Evolutionary conservation across 2,329 filamentous ascomycete species (phyloP).

Genomic region (Arthrobotrys megalospora): DNA sequence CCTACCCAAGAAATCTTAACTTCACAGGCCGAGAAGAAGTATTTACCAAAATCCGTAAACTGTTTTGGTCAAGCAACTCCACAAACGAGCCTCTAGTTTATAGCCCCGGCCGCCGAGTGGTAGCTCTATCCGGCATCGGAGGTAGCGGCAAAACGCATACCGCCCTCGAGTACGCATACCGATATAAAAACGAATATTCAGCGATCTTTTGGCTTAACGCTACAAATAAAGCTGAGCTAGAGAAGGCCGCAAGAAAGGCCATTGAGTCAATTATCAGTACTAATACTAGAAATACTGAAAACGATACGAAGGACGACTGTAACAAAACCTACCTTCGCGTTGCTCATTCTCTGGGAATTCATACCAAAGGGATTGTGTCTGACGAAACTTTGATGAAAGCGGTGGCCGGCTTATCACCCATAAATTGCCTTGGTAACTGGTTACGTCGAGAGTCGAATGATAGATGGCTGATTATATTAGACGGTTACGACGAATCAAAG

Average conservation of each 20-base stretch:
- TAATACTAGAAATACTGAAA: background rate
- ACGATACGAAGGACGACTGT: background rate
- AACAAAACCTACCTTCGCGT: background rate
- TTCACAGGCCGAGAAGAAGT: constrained; percentile 10
- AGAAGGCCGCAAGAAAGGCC: background rate
- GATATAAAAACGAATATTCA: constrained; percentile 10
- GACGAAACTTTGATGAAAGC: constrained; percentile 20
- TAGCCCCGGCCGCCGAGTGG: background rate
- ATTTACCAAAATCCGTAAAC: background rate
- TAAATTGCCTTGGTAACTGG: constrained; percentile 21
- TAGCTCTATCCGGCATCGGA: constrained; percentile 18
- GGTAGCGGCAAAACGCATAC: constrained; percentile 29
- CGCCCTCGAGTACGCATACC: constrained; percentile 30
- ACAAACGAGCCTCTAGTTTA: background rate
- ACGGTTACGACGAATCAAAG: constrained; percentile 14
- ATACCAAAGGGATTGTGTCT: background rate
- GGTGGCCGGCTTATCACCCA: background rate
- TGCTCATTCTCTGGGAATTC: constrained; percentile 8
- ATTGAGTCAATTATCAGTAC: constrained; percentile 2
- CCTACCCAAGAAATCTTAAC: background rate
- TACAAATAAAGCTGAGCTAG: constrained; percentile 4
- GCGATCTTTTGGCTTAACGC: constrained; percentile 26
- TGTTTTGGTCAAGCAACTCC: background rate
- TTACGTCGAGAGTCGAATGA: constrained; percentile 7
- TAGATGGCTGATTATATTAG: constrained; percentile 34